Evolutionary conservation across 371 early-diverging fungal species (phyloP), one percentile per base, ranked within the genome.

Genomic region (Apophysomyces ossiformis): DNA sequence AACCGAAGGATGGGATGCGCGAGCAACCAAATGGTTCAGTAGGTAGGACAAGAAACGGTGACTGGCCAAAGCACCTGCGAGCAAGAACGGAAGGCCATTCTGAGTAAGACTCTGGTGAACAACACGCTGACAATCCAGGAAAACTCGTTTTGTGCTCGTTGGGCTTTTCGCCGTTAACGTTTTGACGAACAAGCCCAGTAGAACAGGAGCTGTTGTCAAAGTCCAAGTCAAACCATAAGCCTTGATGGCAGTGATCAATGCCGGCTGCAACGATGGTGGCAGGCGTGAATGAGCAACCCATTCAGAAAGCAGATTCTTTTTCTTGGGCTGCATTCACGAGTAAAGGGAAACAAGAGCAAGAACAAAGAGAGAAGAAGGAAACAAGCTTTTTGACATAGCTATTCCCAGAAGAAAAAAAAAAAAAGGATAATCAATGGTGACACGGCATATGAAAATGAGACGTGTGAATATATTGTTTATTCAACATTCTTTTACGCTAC

Each of bases 151-250:
- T 12, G 68, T 41, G 18, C 15, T 39, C 7, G 15, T 15, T 35
- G 57, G 46, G 47, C 54, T 11, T 16, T 37, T 21, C 18, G 5
- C 39, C 1, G 67, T 12, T 3, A 70, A 1, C 5, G 67, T 57
- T 37, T 74, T 77, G 61, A 82, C 37, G 4, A 73, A 11, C 0
- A 75, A n/a, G 2, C 66, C 64, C 3, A 74, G 16, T 6, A 79
- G 39, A 5, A 63, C 58, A 36, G 80, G 80, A 15, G 67, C 58
- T 7, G 77, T 76, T 16, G 79, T 75, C 3, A 78, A 35, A 15
- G 72, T 41, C 83, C 83, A 82, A 1, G 73, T 70, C 5, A 82
- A 58, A 18, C 72, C 77, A 66, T 70, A 82, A 32, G 80, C 80
- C 18, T 80, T 72, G n/a, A 79, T 7, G 16, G 76, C 50, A 6